Evolutionary conservation across 2,329 filamentous ascomycete genomes (phyloP), one percentile per base, ranked within the genome.

Genomic region (Keithomyces neogunnii): DNA sequence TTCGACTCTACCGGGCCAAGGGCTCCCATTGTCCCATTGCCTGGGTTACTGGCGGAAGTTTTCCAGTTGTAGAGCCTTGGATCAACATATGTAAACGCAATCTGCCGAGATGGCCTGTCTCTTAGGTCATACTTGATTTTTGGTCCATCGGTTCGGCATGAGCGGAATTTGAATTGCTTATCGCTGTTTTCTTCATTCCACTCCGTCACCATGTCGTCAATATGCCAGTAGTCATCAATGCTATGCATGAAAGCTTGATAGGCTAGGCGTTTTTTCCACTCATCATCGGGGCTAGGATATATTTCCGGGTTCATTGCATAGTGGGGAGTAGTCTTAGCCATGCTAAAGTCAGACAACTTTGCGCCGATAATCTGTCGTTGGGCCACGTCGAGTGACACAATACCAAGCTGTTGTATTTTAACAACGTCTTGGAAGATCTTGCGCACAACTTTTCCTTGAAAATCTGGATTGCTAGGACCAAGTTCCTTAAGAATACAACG

Each of bases 401-500:
- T 46, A 29, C 28, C 44, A 29, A 45, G 43, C 43, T 45, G n/a
- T 7, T 46, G 28, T 11, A 46, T 5, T 19, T 29, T 7, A 29
- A 46, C 32, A 29, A 46, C 28, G 19, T 32, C 44, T 28, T 9
- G 44, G 19, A 46, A 29, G 10, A 46, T 32, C 19, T 19, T 33
- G 44, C 44, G 44, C 4, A 29, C 44, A 46, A n/a, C 29, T 29
- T 8, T 29, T 19, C 28, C 8, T 19, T 19, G 44, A 9, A 46
- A 46, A 10, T 35, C 44, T 29, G 31, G 9, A 13, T 35, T 6
- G 2, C 11, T 6, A 6, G 7, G 19, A 26, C 55, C 55, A 26
- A 60, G 53, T 38, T 57, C 56, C 45, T 61, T 61, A 46, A 61
- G 43, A 44, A 62, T 59, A 48, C 56, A 54, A 28, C 57, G 57